Evolutionary conservation across 768 basidiomycete genomes (phyloP).

Genomic region (Pholiota microspora): DNA sequence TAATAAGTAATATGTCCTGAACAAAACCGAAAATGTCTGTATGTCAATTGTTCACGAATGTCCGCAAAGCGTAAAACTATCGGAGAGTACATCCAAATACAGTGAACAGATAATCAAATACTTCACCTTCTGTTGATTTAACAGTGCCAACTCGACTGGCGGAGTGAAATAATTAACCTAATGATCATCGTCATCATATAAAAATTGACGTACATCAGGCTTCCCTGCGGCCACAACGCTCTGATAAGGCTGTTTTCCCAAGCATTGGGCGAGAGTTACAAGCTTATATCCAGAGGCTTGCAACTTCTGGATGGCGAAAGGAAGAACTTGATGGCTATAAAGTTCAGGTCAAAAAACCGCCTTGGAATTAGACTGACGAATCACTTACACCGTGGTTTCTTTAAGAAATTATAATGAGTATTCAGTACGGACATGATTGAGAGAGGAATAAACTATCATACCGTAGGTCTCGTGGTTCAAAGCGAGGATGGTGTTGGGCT

Average conservation of each 20-base stretch:
- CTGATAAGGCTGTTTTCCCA: conserved; percentile 33
- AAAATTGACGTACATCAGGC: conserved; percentile 22
- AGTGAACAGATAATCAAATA: not conserved
- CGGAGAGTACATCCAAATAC: no score
- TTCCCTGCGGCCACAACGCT: conserved; percentile 20
- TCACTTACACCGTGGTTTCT: conserved; percentile 25
- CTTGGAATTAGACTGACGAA: not conserved
- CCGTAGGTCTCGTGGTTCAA: conserved; percentile 33
- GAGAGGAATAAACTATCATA: not conserved
- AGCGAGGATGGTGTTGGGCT: conserved; percentile 28
- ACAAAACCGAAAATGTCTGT: no score
- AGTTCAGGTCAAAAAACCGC: not conserved
- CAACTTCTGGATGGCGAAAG: conserved; percentile 27
- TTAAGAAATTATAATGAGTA: not conserved
- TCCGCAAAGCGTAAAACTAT: no score
- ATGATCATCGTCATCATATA: not conserved
- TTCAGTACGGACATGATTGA: no score
- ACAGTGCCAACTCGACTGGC: conserved; percentile 7
- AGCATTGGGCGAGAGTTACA: conserved; percentile 39
- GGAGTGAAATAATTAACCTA: not conserved
- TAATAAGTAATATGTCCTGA: no score
- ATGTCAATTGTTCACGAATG: no score
- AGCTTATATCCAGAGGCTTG: conserved; percentile 32
- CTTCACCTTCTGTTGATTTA: not conserved
- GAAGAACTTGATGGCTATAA: conserved; percentile 25